Evolutionary conservation across 331 rosid species (phyloP), one percentile per base, ranked within the genome.

Genomic region (Quercus tomentella): DNA sequence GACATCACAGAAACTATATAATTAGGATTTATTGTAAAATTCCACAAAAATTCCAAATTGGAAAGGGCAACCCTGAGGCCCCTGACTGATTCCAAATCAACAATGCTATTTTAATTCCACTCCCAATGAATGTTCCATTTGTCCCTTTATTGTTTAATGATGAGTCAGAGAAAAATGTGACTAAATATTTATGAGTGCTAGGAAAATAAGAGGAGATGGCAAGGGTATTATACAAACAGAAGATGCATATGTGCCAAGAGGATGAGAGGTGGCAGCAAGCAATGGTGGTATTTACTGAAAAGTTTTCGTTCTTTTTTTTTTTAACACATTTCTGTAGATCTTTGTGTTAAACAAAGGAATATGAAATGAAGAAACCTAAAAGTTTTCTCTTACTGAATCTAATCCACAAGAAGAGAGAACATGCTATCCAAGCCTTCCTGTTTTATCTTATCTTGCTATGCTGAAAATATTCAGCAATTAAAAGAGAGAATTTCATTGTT

Each of bases 11-110:
- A 65, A 75, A 43, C 15, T 7, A 25, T 30, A 73, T 52, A 28
- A 76, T 79, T 81, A 43, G 51, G 23, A 76, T 63, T 78, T 63
- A 7, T 14, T 6, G 74, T 41, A 4, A 33, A 78, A 56, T 76
- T 35, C 74, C 63, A 74, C 56, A 2, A 2, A 71, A n/a, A 21
- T 5, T 30, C 8, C 63, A 26, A 45, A 26, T 9, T 9, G 74
- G 45, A 43, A 55, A 69, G 43, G 71, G 71, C 57, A 58, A 58
- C 6, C 55, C 58, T n/a, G n/a, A n/a, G n/a, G n/a, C n/a, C n/a
- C n/a, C n/a, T 12, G 8, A 14, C 33, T 3, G 52, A 31, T 43
- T 69, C 4, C 63, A 61, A 60, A 49, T 21, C 17, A 33, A 70
- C 61, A 37, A 21, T 17, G n/a, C 68, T 3, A 17, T 28, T 72